These are phyloP conservation scores for Spiraea crenata DNA, from an alignment of 331 rosid genomes.

Conservation along the genomic window DNA sequence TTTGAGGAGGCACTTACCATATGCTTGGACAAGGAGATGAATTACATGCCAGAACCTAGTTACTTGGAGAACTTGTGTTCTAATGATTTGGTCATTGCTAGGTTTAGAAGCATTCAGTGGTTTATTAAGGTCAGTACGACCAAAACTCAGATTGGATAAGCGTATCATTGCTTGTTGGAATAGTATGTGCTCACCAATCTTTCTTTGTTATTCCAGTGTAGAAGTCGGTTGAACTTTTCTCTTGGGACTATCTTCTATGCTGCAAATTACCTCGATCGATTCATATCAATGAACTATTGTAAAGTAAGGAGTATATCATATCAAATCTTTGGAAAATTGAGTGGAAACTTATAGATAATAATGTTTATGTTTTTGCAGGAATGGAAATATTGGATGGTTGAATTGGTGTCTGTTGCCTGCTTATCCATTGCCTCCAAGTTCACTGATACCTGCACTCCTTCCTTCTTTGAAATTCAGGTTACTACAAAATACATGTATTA, in stretches of 20 bases:
- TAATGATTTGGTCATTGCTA: constrained; percentile 28
- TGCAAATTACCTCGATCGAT: constrained; percentile 51
- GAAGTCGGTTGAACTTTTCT: constrained; percentile 46
- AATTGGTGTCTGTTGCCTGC: constrained; percentile 49
- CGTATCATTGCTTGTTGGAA: no score
- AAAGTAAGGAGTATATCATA: constrained; percentile 26
- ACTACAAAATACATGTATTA: background rate
- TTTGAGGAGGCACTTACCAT: constrained; percentile 28
- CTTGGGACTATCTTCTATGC: constrained; percentile 46
- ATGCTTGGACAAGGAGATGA: constrained; percentile 39
- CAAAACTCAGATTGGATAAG: no score
- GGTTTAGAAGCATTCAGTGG: constrained; percentile 47
- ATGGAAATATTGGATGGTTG: constrained; percentile 53
- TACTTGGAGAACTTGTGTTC: constrained; percentile 27
- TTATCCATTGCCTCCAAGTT: constrained; percentile 56
- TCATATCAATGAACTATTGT: constrained; percentile 40
- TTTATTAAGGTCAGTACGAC: constrained; percentile 40
- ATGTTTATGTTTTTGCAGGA: constrained; percentile 21
- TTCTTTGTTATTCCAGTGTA: constrained; percentile 28
- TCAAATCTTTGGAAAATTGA: no score
- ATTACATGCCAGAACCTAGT: constrained; percentile 32
- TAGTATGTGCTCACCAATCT: background rate
- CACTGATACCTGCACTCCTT: constrained; percentile 36
- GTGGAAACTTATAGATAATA: no score
- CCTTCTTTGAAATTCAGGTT: constrained; percentile 46